Evolutionary conservation across 371 early-diverging fungal species (phyloP).

Genomic region (Sporodiniella umbellata): DNA sequence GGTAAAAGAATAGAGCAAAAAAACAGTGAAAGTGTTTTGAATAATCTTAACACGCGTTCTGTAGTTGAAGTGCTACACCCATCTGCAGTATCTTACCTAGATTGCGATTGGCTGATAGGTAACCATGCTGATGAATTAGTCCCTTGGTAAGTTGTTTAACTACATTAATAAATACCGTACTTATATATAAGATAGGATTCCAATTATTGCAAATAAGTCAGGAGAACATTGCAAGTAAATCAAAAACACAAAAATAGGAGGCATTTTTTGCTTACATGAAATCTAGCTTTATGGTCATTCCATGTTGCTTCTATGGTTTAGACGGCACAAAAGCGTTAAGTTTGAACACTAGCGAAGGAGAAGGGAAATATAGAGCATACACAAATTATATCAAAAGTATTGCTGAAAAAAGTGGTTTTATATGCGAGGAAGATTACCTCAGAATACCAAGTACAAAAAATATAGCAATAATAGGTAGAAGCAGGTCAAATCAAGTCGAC

Average conservation of each 20-base stretch:
- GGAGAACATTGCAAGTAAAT: conserved; percentile 54
- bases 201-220: conserved; percentile 71
- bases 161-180: not conserved
- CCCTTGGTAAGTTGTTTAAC: conserved; percentile 60
- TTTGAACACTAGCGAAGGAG: conserved; percentile 39
- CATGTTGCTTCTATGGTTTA: conserved; percentile 79
- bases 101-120: conserved; percentile 82
- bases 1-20: conserved; percentile 23
- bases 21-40: not conserved
- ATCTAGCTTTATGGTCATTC: conserved; percentile 71
- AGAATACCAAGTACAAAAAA: conserved; percentile 92
- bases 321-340: conserved; percentile 56
- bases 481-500: conserved; percentile 16
- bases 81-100: conserved; percentile 36
- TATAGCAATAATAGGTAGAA: conserved; percentile 69
- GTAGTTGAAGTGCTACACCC: conserved; percentile 66
- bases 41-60: not conserved
- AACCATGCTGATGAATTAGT: conserved; percentile 92
- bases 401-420: conserved; percentile 59
- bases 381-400: conserved; percentile 60
- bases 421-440: conserved; percentile 64
- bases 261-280: not conserved
- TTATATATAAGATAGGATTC: conserved; percentile 47
- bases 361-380: conserved; percentile 73
- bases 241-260: not conserved